These are phyloP conservation scores for Kodamaea alishanica DNA, from an alignment of 1,139 yeast species.

Conservation along the genomic window DNA sequence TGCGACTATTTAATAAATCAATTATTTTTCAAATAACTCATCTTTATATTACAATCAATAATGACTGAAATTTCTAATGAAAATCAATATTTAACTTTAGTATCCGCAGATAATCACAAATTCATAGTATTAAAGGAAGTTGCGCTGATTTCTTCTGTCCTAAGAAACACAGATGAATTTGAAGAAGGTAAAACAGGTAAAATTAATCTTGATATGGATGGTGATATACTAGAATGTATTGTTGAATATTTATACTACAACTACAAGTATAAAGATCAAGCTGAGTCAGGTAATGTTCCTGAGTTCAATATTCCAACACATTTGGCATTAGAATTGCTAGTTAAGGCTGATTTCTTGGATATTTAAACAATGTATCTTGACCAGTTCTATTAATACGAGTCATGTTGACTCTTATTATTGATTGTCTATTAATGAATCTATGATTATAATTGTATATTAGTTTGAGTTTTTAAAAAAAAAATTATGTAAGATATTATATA, in stretches of 20 bases:
- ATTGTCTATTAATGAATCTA: neutral
- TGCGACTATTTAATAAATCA: neutral
- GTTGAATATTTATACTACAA: slow-evolving; percentile 84
- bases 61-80: neutral
- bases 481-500: slow-evolving; percentile 1
- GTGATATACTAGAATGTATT: slow-evolving; percentile 70
- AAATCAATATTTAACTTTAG: slow-evolving; percentile 54
- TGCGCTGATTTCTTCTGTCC: slow-evolving; percentile 79
- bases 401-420: neutral
- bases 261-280: slow-evolving; percentile 60
- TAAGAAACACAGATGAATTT: slow-evolving; percentile 64
- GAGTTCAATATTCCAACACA: slow-evolving; percentile 92
- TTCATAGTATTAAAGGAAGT: slow-evolving; percentile 70
- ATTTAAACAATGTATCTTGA: slow-evolving; percentile 25
- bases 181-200: slow-evolving; percentile 51
- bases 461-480: neutral
- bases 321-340: slow-evolving; percentile 83
- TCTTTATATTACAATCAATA: neutral
- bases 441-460: neutral
- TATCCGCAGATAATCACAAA: slow-evolving; percentile 71
- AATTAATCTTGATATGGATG: slow-evolving; percentile 62
- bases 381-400: neutral
- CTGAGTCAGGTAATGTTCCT: slow-evolving; percentile 59
- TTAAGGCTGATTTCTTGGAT: slow-evolving; percentile 88
- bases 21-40: neutral